Evolutionary conservation across 768 basidiomycete species (phyloP).

Genomic region (Phylloporus arenicola): DNA sequence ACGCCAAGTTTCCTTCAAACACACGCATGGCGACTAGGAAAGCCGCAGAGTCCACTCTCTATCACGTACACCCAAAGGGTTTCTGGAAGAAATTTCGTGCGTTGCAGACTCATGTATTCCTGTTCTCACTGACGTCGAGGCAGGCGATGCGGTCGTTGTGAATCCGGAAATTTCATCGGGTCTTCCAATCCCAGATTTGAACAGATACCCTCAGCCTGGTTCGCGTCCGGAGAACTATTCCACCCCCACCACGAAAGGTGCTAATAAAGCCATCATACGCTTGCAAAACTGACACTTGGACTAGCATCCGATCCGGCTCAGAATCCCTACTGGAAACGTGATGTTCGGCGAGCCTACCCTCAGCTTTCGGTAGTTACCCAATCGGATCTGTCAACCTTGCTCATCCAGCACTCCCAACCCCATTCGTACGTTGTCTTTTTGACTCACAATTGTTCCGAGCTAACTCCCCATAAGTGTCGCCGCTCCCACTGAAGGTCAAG

Average conservation of each 20-base stretch:
- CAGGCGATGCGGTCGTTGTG: conserved; percentile 79
- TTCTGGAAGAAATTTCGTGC: conserved; percentile 97
- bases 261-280: conserved; percentile 5
- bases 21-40: conserved; percentile 66
- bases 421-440: conserved; percentile 49
- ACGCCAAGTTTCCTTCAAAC: conserved; percentile 2
- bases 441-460: background rate
- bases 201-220: conserved; percentile 85
- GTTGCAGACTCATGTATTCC: conserved; percentile 26
- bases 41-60: conserved; percentile 82
- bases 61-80: conserved; percentile 83
- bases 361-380: conserved; percentile 87
- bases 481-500: conserved; percentile 43
- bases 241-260: conserved; percentile 86
- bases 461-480: conserved; percentile 40
- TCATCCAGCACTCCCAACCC: conserved; percentile 70
- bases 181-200: conserved; percentile 65
- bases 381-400: conserved; percentile 67
- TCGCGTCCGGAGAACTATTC: conserved; percentile 82
- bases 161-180: conserved; percentile 91
- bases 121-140: conserved; percentile 3
- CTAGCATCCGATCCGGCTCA: conserved; percentile 82
- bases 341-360: conserved; percentile 89
- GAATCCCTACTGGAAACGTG: conserved; percentile 95
- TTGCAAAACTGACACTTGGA: conserved; percentile 8